Base-by-base conservation (phyloP, 768 basidiomycete genomes). In the Termitomyces sp. region DNA sequence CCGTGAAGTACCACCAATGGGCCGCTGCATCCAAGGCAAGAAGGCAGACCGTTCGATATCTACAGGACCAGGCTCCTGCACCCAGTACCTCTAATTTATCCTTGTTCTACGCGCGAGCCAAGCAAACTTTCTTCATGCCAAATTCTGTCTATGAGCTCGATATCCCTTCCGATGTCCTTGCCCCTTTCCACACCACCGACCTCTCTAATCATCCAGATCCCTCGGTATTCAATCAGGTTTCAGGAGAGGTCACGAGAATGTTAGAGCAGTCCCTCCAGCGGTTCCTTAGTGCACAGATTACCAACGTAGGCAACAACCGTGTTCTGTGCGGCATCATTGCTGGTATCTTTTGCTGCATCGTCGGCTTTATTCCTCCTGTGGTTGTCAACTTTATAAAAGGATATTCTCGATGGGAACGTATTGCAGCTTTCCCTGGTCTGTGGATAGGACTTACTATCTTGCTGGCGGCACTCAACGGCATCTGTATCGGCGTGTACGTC, bases 91-190 rank as follows among this genome's bases (percentile, higher is more conserved):
- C 84, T 5, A 75, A 79, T 43, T 76, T 92, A 51, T 82, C 87
- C 60, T 80, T 88, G 76, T 92, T 91, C 72, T 93, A 89, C 67
- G 75, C 82, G 3, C 85, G 89, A 40, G 90, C 90, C 10, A 91
- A 90, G 64, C 83, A 89, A 67, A 92, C 90, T 0, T 93, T 93
- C 68, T 82, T 91, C 62, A 87, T 85, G 3, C 88, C 88, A 20
- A 82, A 82, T 58, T 83, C 85, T 49, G 77, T 80, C 46, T 91
- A 88, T 65, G 88, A 90, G 62, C 84, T 91, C 64, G 81, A 87
- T 61, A 79, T 91, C 28, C 79, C 87, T 12, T 86, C 86, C 9
- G 81, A 82, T 53, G 71, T 87, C 33, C 82, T 91, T 36, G 80
- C 85, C 1, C 82, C 85, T 13, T 82, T 86, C 65, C 81, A 85